Conservation (phyloP, 306 rosid genomes). For the Fagus crenata region DNA sequence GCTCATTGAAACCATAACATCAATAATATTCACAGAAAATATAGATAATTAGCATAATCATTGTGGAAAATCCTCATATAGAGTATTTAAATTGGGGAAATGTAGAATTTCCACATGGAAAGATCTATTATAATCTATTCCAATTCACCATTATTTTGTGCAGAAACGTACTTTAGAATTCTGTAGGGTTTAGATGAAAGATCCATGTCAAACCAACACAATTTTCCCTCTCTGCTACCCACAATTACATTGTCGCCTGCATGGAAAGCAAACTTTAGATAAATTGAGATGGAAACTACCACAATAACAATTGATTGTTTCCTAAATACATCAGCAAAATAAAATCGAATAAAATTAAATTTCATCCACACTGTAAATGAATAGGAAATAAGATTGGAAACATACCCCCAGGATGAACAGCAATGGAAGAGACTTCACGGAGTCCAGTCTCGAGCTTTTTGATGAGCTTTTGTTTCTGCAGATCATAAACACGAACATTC, state of each 20-base stretch:
- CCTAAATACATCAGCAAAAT: not conserved
- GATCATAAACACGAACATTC: constrained; percentile 73
- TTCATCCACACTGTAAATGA: not conserved
- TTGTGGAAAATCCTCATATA: not conserved
- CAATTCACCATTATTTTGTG: not conserved
- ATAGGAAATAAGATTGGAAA: constrained; percentile 4
- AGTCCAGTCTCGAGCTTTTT: constrained; percentile 89
- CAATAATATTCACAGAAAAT: not conserved
- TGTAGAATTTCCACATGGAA: not conserved
- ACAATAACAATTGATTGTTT: not conserved
- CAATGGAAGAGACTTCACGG: constrained; percentile 78
- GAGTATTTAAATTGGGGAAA: not conserved
- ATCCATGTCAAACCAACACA: constrained; percentile 98
- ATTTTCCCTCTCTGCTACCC: constrained; percentile 95
- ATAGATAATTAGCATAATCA: not conserved
- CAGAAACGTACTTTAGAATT: constrained; percentile 55
- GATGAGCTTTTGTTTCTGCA: constrained; percentile 55
- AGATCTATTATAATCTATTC: not conserved
- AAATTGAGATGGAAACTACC: not conserved
- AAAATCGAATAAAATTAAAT: not conserved
- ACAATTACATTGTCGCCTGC: constrained; percentile 93
- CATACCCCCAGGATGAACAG: constrained; percentile 91
- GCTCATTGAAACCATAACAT: not conserved
- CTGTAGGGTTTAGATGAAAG: constrained; percentile 88
- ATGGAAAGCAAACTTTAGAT: constrained; percentile 23